Evolutionary conservation across 148 eudicot genomes (phyloP).

Genomic region (Pharnaceum exiguum): DNA sequence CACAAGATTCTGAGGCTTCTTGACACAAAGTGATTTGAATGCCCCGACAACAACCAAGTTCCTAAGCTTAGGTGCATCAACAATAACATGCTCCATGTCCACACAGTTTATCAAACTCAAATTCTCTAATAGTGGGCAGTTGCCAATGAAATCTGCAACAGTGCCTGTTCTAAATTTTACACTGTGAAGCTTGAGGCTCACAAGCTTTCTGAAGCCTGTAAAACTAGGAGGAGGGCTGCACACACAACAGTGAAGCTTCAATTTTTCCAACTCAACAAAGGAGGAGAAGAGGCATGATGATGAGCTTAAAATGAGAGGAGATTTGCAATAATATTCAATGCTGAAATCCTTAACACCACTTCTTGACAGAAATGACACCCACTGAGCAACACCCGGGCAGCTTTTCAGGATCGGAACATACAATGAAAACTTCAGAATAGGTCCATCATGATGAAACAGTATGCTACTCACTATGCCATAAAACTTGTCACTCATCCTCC

Average conservation of each 20-base stretch:
- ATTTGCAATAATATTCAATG: neutral
- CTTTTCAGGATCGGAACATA: neutral
- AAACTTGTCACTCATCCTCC: neutral
- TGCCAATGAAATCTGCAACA: constrained; percentile 6
- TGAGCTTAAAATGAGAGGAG: constrained; percentile 1
- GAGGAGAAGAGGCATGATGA: constrained; percentile 21
- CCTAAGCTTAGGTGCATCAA: constrained; percentile 15
- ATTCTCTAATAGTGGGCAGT: constrained; percentile 14
- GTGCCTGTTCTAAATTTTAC: neutral
- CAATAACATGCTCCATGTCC: constrained; percentile 8
- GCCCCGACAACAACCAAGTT: constrained; percentile 12
- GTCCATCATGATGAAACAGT: constrained; percentile 23
- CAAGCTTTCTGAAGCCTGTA: constrained; percentile 18
- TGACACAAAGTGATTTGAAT: constrained; percentile 17
- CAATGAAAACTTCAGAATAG: constrained; percentile 10
- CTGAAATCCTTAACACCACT: constrained; percentile 16
- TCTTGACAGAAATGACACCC: constrained; percentile 25
- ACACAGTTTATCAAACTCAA: constrained; percentile 1
- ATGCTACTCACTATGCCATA: constrained; percentile 18
- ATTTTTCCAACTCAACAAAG: constrained; percentile 11
- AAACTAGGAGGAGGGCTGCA: constrained; percentile 9
- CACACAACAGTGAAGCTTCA: constrained; percentile 10
- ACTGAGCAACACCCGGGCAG: constrained; percentile 9
- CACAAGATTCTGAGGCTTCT: constrained; percentile 11
- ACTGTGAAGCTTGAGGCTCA: constrained; percentile 13